phyloP scores from a whole-genome alignment of 2,329 filamentous ascomycete genomes.

The Xylaria sp. region DNA sequence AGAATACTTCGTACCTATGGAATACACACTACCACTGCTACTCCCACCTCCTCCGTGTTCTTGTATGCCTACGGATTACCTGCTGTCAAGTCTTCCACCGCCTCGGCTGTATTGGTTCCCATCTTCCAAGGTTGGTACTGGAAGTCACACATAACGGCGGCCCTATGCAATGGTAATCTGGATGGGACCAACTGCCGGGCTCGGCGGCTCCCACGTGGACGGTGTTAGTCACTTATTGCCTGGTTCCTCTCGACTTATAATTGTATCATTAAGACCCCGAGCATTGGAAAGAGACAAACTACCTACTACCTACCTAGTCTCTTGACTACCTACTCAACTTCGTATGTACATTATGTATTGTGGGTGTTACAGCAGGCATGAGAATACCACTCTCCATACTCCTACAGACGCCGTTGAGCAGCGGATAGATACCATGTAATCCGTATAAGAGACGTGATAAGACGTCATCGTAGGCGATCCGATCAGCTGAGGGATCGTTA shows the following conservation, averaged over 20 bases:
- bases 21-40: too few relatives aligned
- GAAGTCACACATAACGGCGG: conserved; percentile 4
- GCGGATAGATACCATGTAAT: too few relatives aligned
- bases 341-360: background rate
- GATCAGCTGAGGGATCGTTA: too few relatives aligned
- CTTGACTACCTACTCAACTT: background rate
- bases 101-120: conserved; percentile 3
- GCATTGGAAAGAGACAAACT: too few relatives aligned
- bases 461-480: too few relatives aligned
- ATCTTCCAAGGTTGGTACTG: conserved; percentile 1
- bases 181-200: conserved; percentile 12
- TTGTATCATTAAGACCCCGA: too few relatives aligned
- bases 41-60: too few relatives aligned
- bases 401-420: background rate
- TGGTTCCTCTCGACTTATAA: too few relatives aligned
- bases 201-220: conserved; percentile 15
- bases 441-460: too few relatives aligned
- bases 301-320: background rate
- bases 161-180: conserved; percentile 7
- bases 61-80: too few relatives aligned
- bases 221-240: conserved; percentile 1
- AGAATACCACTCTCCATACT: background rate
- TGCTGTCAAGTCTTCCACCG: background rate
- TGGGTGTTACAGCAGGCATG: background rate
- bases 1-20: too few relatives aligned